phyloP scores from a whole-genome alignment of 2,329 filamentous ascomycete genomes.

The Hyphodiscus sp. region DNA sequence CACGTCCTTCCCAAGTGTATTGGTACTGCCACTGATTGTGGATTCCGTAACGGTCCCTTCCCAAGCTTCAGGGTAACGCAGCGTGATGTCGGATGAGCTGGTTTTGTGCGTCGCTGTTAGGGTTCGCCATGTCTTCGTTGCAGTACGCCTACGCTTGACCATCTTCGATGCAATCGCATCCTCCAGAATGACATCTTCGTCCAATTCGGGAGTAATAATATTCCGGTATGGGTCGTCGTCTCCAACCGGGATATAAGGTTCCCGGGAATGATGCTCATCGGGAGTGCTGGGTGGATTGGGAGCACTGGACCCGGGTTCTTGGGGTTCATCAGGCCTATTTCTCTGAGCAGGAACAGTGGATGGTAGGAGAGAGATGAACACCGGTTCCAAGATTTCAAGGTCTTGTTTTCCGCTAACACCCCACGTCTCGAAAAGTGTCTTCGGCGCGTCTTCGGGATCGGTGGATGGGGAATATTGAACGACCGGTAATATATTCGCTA shows the following conservation, averaged over 20 bases:
- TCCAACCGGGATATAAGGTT: conserved; percentile 6
- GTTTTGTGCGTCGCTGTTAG: conserved; percentile 19
- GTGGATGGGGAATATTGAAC: conserved; percentile 8
- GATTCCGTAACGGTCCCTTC: conserved; percentile 21
- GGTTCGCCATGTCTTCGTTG: conserved; percentile 11
- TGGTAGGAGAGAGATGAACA: conserved; percentile 18
- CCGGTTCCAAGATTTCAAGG: conserved; percentile 20
- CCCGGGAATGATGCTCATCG: conserved; percentile 1
- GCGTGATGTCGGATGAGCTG: conserved; percentile 14
- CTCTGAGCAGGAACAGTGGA: background rate
- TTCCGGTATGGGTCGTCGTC: conserved; percentile 17
- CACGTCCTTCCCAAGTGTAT: background rate
- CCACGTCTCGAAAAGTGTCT: conserved; percentile 18
- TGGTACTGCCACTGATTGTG: conserved; percentile 5
- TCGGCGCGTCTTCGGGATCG: conserved; percentile 1
- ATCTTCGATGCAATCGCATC: background rate
- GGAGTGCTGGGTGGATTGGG: background rate
- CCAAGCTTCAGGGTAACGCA: conserved; percentile 24
- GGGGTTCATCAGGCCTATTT: background rate
- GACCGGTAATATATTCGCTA: conserved; percentile 19
- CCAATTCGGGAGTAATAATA: conserved; percentile 6
- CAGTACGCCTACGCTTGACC: background rate
- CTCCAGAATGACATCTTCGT: background rate
- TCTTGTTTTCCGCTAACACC: conserved; percentile 21
- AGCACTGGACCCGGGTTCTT: background rate